These are phyloP conservation scores for Syncephalastrum sp. DNA, from an alignment of 371 early-diverging fungal genomes.

Conservation along the genomic window DNA sequence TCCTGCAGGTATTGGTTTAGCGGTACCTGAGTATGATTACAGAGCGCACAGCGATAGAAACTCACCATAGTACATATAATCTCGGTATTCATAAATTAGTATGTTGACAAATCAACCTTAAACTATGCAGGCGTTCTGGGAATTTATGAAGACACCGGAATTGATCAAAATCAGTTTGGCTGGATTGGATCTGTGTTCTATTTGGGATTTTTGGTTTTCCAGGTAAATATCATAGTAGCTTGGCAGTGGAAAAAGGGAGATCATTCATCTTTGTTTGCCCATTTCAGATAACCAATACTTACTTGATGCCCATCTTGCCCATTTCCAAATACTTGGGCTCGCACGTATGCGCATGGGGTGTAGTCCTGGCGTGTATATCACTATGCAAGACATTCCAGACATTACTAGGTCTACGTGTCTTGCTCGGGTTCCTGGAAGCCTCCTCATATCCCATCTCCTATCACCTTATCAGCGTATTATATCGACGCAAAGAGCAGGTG, in stretches of 20 bases:
- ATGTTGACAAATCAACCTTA: constrained; percentile 20
- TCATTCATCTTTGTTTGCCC: background rate
- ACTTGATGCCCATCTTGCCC: constrained; percentile 21
- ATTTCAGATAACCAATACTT: constrained; percentile 23
- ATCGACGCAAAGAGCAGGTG: constrained; percentile 19
- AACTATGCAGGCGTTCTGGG: constrained; percentile 16
- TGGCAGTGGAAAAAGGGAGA: background rate
- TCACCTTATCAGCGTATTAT: constrained; percentile 13
- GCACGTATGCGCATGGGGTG: constrained; percentile 18
- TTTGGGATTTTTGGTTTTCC: constrained; percentile 18
- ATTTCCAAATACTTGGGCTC: constrained; percentile 19
- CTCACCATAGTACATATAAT: background rate
- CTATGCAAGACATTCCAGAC: constrained; percentile 12
- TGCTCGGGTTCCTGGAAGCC: constrained; percentile 23
- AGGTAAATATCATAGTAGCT: constrained; percentile 2
- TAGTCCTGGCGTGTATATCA: constrained; percentile 9
- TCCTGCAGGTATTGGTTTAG: background rate
- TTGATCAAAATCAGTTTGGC: constrained; percentile 14
- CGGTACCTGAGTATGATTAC: background rate
- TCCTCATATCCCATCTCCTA: constrained; percentile 14
- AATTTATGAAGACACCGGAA: constrained; percentile 12
- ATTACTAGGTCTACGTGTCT: constrained; percentile 13
- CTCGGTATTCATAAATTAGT: background rate
- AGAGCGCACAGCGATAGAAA: too few species aligned
- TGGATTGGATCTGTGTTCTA: constrained; percentile 20